Percentiles rank a stretch among this genome's conserved stretches.
Evolutionary conservation across 2,329 filamentous ascomycete genomes (phyloP).

Genomic region (Berkeleyomyces basicola): DNA sequence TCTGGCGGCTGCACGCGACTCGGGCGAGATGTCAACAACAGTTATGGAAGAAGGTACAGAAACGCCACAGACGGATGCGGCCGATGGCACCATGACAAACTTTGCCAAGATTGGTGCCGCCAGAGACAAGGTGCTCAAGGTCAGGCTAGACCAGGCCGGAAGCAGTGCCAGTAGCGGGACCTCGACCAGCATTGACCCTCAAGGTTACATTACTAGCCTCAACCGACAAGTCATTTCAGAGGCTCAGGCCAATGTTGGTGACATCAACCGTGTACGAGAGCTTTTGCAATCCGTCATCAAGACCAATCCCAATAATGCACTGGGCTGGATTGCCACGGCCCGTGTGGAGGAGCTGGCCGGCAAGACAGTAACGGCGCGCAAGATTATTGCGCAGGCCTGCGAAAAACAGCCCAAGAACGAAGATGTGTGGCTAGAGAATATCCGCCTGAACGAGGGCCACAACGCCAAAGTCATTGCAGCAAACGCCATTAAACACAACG

Average conservation of each 20-base stretch:
- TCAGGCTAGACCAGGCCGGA: conserved; percentile 65
- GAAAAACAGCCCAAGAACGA: conserved; percentile 85
- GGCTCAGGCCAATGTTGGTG: conserved; percentile 71
- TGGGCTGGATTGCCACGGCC: conserved; percentile 90
- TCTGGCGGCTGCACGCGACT: conserved; percentile 66
- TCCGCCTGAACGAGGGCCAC: conserved; percentile 75
- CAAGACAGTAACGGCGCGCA: conserved; percentile 76
- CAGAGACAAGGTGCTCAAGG: conserved; percentile 86
- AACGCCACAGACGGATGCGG: conserved; percentile 22
- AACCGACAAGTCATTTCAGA: conserved; percentile 66
- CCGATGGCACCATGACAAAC: conserved; percentile 90
- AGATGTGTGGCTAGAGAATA: conserved; percentile 92
- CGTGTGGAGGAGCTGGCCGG: conserved; percentile 85
- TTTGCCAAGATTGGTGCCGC: conserved; percentile 95
- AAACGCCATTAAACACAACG: conserved; percentile 81
- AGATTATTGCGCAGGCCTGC: conserved; percentile 74
- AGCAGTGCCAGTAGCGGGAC: conserved; percentile 56
- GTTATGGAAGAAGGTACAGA: conserved; percentile 54
- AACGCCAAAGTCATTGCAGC: conserved; percentile 95
- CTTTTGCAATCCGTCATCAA: conserved; percentile 94
- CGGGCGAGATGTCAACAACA: conserved; percentile 69
- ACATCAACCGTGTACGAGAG: conserved; percentile 84
- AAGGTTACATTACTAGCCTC: conserved; percentile 87
- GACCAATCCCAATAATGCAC: conserved; percentile 86
- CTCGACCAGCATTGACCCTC: conserved; percentile 81